Evolutionary conservation across 2,329 filamentous ascomycete genomes (phyloP).

Genomic region (Botrytis porri): DNA sequence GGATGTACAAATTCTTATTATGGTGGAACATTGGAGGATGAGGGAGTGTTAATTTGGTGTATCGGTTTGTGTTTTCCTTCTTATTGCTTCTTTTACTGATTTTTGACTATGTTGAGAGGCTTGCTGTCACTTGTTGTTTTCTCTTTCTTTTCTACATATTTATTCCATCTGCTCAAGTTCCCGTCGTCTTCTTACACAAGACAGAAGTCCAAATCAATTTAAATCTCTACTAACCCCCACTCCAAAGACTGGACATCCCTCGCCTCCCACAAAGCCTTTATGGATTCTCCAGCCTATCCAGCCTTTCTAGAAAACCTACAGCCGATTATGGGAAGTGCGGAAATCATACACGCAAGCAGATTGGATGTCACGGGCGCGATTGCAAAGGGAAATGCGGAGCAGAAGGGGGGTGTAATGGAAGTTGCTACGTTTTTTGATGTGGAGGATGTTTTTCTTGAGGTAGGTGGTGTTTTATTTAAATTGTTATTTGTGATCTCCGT

Average conservation of each 20-base stretch:
- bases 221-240: not conserved
- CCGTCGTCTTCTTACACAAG: not conserved
- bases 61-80: not conserved
- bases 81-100: not conserved
- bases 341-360: slow-evolving; percentile 25
- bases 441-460: slow-evolving; percentile 1
- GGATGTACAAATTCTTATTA: slow-evolving; percentile 13
- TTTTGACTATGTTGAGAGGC: not conserved
- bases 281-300: slow-evolving; percentile 38
- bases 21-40: not conserved
- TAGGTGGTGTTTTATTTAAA: not conserved
- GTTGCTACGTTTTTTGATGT: slow-evolving; percentile 27
- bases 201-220: too few species aligned
- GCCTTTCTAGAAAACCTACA: slow-evolving; percentile 37
- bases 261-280: slow-evolving; percentile 43
- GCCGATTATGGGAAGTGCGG: slow-evolving; percentile 19
- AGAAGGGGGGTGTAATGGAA: slow-evolving; percentile 21
- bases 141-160: not conserved
- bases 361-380: not conserved
- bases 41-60: slow-evolving; percentile 2
- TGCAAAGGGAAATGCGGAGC: not conserved
- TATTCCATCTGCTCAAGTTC: not conserved
- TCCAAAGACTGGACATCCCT: slow-evolving; percentile 41
- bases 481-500: not conserved
- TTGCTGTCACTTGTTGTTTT: not conserved